Evolutionary conservation across 495 filamentous ascomycete species (phyloP).

Genomic region (Halenospora varia): DNA sequence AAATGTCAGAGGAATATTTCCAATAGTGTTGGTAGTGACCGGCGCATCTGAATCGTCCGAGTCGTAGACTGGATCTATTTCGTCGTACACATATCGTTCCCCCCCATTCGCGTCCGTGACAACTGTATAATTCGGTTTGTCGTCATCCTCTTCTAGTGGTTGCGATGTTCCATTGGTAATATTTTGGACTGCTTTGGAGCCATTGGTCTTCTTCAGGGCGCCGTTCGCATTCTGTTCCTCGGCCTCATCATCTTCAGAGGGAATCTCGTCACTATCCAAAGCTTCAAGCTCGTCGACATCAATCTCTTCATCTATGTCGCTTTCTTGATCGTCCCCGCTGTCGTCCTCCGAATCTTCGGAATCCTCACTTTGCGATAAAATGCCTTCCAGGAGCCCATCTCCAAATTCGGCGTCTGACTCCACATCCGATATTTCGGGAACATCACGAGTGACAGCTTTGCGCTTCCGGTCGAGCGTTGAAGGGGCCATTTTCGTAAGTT

Average conservation of each 20-base stretch:
- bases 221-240: constrained; percentile 14
- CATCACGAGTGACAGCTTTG: constrained; percentile 24
- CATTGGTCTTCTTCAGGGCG: constrained; percentile 29
- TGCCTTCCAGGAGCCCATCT: constrained; percentile 57
- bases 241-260: constrained; percentile 44
- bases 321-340: constrained; percentile 34
- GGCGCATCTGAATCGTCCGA: constrained; percentile 88
- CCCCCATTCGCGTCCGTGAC: constrained; percentile 51
- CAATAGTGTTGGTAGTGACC: constrained; percentile 82
- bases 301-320: constrained; percentile 47
- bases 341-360: constrained; percentile 44
- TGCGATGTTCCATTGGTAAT: constrained; percentile 22
- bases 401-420: constrained; percentile 65
- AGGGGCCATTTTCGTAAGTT: constrained; percentile 20
- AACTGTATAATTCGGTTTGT: constrained; percentile 52
- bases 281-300: constrained; percentile 41
- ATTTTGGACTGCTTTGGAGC: constrained; percentile 23
- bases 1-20: constrained; percentile 87
- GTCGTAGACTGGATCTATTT: constrained; percentile 94
- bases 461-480: constrained; percentile 23
- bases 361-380: constrained; percentile 54
- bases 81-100: constrained; percentile 59
- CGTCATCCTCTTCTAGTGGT: constrained; percentile 37
- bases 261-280: constrained; percentile 54
- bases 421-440: constrained; percentile 24